Evolutionary conservation across 345 rosid genomes (phyloP).

Genomic region (Euphorbia tirucalli): DNA sequence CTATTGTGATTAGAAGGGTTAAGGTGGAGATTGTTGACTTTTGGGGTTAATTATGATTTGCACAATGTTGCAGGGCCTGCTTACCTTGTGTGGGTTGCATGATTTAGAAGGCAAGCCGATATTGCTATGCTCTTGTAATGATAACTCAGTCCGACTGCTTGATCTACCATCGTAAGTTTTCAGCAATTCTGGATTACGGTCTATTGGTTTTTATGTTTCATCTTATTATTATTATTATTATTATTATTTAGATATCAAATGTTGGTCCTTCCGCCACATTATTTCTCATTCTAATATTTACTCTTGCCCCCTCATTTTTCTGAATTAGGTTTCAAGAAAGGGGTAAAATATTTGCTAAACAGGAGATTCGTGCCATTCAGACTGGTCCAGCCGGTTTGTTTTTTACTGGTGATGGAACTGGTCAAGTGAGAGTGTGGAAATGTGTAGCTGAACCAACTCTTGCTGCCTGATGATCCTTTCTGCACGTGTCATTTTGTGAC

Average conservation of each 20-base stretch:
- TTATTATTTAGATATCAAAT: not conserved
- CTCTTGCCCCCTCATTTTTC: not conserved
- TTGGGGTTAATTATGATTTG: not conserved
- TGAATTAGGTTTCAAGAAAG: constrained; percentile 70
- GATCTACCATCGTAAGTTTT: constrained; percentile 93
- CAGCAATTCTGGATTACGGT: not conserved
- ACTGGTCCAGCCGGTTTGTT: constrained; percentile 80
- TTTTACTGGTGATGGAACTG: constrained; percentile 93
- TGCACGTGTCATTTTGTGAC: constrained; percentile 11
- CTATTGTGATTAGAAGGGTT: not conserved
- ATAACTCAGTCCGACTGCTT: constrained; percentile 55
- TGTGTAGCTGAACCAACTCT: constrained; percentile 50
- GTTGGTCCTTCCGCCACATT: no score
- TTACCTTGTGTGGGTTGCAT: constrained; percentile 74
- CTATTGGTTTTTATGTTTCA: not conserved
- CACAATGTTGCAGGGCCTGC: constrained; percentile 65
- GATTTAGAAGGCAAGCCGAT: constrained; percentile 82
- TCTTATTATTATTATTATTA: not conserved
- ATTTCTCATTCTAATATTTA: not conserved
- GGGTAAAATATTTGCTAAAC: constrained; percentile 80
- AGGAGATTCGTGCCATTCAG: constrained; percentile 80
- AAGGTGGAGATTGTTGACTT: no score
- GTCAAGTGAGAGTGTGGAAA: constrained; percentile 90
- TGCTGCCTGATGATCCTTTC: constrained; percentile 16
- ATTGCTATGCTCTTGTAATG: constrained; percentile 77